Base-by-base conservation (phyloP, 2,329 filamentous ascomycete genomes). In the Pestalotiopsis sp. region DNA sequence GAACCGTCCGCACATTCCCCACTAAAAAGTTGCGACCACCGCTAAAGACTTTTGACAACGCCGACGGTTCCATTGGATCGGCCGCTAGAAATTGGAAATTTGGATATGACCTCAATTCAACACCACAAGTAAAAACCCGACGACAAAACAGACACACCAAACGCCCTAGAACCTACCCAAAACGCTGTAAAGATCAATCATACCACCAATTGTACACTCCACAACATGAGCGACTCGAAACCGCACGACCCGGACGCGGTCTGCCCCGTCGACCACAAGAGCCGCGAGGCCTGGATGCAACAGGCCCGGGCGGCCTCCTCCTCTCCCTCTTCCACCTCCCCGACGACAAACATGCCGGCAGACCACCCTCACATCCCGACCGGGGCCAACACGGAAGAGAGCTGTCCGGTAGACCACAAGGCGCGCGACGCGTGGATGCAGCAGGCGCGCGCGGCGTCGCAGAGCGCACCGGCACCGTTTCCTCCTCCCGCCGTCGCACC, bases 181-280 rank as follows among this genome's bases (percentile, higher is more conserved):
- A 41, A 70, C 65, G 66, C 70, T 57, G 67, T 66, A 31, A 62
- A 64, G 62, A 52, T 27, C 41, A 58, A 7, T 62, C 52, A 64
- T 36, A 58, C 36, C 20, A 25, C 60, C 36, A 36, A 3, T n/a
- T 17, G 12, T 13, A 49, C 52, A 36, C 49, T 45, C 36, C 9
- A 31, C 1, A 41, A 52, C 39, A 58, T 56, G 45, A 56, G 63
- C 25, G 66, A 68, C 17, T 27, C 60, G n/a, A 13, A 39, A 20
- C 17, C 59, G 14, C 59, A 59, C 64, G 72, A 70, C 41, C 71
- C 12, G 61, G 71, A 17, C 45, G 45, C 45, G 67, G 71, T 68
- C 66, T 69, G 96, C 77, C 96, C 96, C 4, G 94, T 98, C 76
- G 95, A 98, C 82, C 92, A 95, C 82, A 93, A 93, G 76, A 92